Base-by-base conservation (phyloP, 176 grass and related monocot genomes). In the Carex cristatella region DNA sequence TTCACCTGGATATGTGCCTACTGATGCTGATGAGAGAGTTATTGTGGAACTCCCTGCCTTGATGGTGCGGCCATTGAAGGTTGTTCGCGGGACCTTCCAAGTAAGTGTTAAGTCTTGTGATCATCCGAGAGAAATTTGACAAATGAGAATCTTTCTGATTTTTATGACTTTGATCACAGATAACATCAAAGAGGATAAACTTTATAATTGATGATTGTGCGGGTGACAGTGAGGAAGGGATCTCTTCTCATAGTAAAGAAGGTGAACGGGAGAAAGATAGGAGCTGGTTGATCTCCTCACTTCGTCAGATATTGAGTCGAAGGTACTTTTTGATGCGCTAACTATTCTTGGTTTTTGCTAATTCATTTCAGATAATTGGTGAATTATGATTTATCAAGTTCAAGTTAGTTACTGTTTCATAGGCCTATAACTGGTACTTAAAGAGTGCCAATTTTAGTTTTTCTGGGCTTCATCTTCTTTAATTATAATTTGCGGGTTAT, bases 121-220 rank as follows among this genome's bases (percentile, higher is more conserved):
- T 73, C 35, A 30, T 86, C 65, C 70, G 56, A 86, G 14, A 51
- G 48, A 2, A 2, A 37, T 67, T 81, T 2, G 32, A 28, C 4
- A 78, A 31, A 58, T 79, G 74, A 79, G 53, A 58, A 79, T 79
- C 13, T 79, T 72, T 79, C 23, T 79, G 14, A 2, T 28, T 62
- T 32, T 61, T 84, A 31, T 85, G 81, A 83, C 60, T 86, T 87
- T 86, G 3, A 83, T 88, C 61, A 51, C 81, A 98, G 96, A 91
- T 98, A 81, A 98, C 96, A 66, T 94, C 96, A 86, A 98, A 95
- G 89, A 90, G 96, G 87, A 94, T 98, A 87, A 98, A 94, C 80
- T 98, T 98, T 88, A 91, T 95, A 81, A 86, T 98, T 81, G 88
- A 89, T 82, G 93, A 94, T 61, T 63, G 55, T 88, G 81, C 83